These are phyloP conservation scores for Solanum dulcamara DNA, from an alignment of 257 asterid species.

Conservation along the genomic window DNA sequence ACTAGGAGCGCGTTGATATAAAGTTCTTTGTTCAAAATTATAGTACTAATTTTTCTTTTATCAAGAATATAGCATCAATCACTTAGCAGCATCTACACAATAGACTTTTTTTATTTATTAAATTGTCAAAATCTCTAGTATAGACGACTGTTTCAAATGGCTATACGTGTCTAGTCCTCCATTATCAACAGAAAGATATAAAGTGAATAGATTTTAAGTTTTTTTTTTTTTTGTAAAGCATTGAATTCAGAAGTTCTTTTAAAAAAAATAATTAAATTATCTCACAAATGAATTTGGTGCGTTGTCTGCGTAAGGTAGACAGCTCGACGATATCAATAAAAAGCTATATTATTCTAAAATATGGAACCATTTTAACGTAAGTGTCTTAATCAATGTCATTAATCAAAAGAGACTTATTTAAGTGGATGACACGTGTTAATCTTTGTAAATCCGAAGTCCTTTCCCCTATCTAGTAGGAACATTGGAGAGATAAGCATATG, in stretches of 20 bases:
- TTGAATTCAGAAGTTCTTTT: not conserved
- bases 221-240: not conserved
- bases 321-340: not conserved
- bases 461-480: not conserved
- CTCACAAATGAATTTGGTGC: not conserved
- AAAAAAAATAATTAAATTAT: not conserved
- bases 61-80: not conserved
- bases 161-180: not conserved
- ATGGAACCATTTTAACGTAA: not conserved
- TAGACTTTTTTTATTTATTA: not conserved
- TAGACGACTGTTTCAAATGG: not conserved
- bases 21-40: not conserved
- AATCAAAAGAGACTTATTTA: not conserved
- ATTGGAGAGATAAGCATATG: not conserved
- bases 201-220: not conserved
- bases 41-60: not conserved
- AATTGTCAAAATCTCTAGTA: not conserved
- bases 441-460: not conserved
- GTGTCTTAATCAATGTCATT: not conserved
- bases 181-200: not conserved
- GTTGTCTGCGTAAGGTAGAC: not conserved
- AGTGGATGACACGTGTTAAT: not conserved
- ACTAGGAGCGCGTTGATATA: no score
- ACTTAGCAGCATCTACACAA: not conserved
- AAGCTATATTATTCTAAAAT: not conserved